phyloP scores from a whole-genome alignment of 2,329 filamentous ascomycete species.

The Fusarium agapanthi region DNA sequence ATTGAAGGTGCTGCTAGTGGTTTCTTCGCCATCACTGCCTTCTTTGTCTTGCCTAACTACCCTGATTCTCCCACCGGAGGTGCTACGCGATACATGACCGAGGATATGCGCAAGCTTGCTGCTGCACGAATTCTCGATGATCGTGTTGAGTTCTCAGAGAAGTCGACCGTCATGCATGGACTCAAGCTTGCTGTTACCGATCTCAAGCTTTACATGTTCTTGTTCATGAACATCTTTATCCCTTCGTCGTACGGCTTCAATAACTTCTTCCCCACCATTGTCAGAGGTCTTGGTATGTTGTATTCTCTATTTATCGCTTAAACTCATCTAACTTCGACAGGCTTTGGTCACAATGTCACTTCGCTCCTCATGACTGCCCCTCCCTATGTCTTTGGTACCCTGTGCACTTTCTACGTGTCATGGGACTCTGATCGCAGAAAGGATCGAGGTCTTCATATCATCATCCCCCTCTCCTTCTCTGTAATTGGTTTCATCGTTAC shows the following conservation, averaged over 20 bases:
- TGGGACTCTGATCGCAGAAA: constrained; percentile 68
- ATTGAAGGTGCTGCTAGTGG: constrained; percentile 63
- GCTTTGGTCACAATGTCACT: constrained; percentile 58
- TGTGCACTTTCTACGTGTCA: constrained; percentile 65
- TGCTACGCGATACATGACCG: constrained; percentile 25
- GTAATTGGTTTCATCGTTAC: constrained; percentile 67
- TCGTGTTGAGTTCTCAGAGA: constrained; percentile 23
- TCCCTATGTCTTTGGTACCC: constrained; percentile 63
- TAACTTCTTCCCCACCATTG: constrained; percentile 58
- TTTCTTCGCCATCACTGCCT: constrained; percentile 33
- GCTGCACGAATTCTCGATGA: constrained; percentile 25
- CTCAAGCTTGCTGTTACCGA: constrained; percentile 31
- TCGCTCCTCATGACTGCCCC: constrained; percentile 65
- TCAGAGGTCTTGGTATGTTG: constrained; percentile 59
- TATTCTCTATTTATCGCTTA: rapidly evolving
- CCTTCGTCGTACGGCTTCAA: constrained; percentile 45
- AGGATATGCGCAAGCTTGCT: constrained; percentile 29
- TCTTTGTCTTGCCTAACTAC: constrained; percentile 37
- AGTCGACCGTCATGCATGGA: constrained; percentile 25
- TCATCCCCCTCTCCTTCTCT: constrained; percentile 62
- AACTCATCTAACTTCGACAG: neutral
- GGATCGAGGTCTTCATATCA: constrained; percentile 70
- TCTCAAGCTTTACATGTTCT: constrained; percentile 34
- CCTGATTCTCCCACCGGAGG: constrained; percentile 14
- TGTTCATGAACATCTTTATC: constrained; percentile 36